These are phyloP conservation scores for Candida peoriensis DNA, from an alignment of 805 yeast species.

Conservation along the genomic window DNA sequence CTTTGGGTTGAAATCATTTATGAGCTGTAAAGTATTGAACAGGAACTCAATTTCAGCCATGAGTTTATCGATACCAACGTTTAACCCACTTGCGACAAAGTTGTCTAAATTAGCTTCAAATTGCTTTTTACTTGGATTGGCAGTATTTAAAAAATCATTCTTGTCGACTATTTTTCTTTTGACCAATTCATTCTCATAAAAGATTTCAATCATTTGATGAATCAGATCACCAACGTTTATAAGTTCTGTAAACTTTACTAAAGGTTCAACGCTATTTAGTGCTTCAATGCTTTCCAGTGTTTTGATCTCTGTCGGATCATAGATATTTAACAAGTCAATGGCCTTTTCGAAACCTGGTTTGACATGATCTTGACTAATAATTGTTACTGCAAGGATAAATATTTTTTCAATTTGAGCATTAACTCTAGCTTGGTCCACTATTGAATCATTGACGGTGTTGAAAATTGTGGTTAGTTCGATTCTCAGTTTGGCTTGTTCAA, in stretches of 20 bases:
- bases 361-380: slow-evolving; percentile 71
- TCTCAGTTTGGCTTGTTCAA: slow-evolving; percentile 63
- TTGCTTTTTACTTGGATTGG: slow-evolving; percentile 73
- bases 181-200: slow-evolving; percentile 79
- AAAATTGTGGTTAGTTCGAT: slow-evolving; percentile 55
- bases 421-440: slow-evolving; percentile 24
- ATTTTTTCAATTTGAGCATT: slow-evolving; percentile 48
- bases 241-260: slow-evolving; percentile 81
- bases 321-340: slow-evolving; percentile 58
- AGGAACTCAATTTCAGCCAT: slow-evolving; percentile 73
- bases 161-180: slow-evolving; percentile 53
- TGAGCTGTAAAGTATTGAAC: slow-evolving; percentile 48
- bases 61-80: slow-evolving; percentile 85
- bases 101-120: slow-evolving; percentile 81
- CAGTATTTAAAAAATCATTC: slow-evolving; percentile 73
- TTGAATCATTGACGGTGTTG: slow-evolving; percentile 27
- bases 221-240: slow-evolving; percentile 91
- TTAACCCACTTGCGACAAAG: slow-evolving; percentile 88
- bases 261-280: slow-evolving; percentile 60
- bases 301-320: slow-evolving; percentile 51
- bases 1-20: slow-evolving; percentile 58
- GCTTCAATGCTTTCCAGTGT: slow-evolving; percentile 28
- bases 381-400: slow-evolving; percentile 59
- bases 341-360: slow-evolving; percentile 83
- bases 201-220: slow-evolving; percentile 86